Conservation (phyloP, 2,329 filamentous ascomycete genomes). For the Calonectria hongkongensis region DNA sequence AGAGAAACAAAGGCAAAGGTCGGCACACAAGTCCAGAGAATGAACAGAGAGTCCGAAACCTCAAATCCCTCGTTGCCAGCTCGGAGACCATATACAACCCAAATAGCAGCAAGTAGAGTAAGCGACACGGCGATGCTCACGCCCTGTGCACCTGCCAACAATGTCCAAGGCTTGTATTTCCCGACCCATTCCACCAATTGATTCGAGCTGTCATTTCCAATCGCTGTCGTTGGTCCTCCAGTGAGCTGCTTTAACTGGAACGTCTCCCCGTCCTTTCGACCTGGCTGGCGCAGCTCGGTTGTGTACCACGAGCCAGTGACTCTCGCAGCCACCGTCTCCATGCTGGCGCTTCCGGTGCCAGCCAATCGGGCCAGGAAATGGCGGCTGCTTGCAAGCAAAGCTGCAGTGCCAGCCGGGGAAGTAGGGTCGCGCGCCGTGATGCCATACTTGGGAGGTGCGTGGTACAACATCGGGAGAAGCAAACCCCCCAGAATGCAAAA, state of each 20-base stretch:
- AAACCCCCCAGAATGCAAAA: conserved; percentile 49
- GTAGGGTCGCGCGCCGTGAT: conserved; percentile 56
- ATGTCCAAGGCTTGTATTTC: conserved; percentile 54
- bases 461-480: conserved; percentile 53
- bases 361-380: conserved; percentile 50
- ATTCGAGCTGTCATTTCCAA: conserved; percentile 38
- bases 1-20: conserved; percentile 50
- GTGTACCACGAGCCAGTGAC: conserved; percentile 57
- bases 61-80: conserved; percentile 48
- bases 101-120: conserved; percentile 48
- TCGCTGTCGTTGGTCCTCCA: conserved; percentile 43
- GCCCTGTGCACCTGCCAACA: conserved; percentile 41
- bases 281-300: conserved; percentile 50
- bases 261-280: conserved; percentile 48
- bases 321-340: conserved; percentile 49
- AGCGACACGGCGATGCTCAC: conserved; percentile 43
- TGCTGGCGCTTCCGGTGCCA: conserved; percentile 50
- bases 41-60: conserved; percentile 44
- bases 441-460: conserved; percentile 52
- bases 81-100: conserved; percentile 47
- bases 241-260: conserved; percentile 54
- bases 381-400: conserved; percentile 51
- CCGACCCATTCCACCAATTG: conserved; percentile 41
- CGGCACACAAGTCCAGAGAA: conserved; percentile 54
- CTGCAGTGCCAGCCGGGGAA: conserved; percentile 53